Evolutionary conservation across 2,329 filamentous ascomycete species (phyloP).

Genomic region (Trichoderma sp.): DNA sequence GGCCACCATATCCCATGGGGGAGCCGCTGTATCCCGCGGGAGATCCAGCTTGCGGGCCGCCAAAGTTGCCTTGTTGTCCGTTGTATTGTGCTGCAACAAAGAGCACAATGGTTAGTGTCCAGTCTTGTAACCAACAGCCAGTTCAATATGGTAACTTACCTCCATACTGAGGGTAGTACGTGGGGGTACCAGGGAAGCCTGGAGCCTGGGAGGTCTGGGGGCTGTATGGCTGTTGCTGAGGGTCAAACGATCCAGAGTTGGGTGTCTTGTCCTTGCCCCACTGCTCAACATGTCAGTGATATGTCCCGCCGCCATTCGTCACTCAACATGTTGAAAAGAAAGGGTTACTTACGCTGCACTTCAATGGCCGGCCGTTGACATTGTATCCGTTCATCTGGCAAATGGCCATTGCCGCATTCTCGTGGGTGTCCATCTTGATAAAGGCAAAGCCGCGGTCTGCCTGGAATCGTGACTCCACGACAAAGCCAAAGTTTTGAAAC

Average conservation of each 20-base stretch:
- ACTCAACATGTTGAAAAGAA: not conserved
- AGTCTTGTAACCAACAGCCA: not conserved
- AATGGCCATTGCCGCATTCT: conserved; percentile 97
- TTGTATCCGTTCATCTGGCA: conserved; percentile 98
- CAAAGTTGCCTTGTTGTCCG: conserved; percentile 67
- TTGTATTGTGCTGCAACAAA: conserved; percentile 50
- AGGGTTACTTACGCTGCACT: conserved; percentile 86
- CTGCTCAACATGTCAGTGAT: conserved; percentile 47
- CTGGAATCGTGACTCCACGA: conserved; percentile 96
- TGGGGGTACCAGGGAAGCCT: conserved; percentile 74
- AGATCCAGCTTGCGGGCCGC: conserved; percentile 59
- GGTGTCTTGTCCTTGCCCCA: conserved; percentile 99
- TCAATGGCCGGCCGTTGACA: conserved; percentile 92
- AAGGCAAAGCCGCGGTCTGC: conserved; percentile 97
- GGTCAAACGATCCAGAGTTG: conserved; percentile 70
- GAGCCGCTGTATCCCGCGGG: conserved; percentile 63
- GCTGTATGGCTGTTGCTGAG: conserved; percentile 65
- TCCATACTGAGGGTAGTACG: conserved; percentile 93
- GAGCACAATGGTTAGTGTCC: conserved; percentile 24
- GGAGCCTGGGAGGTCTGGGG: conserved; percentile 72
- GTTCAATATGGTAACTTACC: conserved; percentile 49
- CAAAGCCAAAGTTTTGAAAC: conserved; percentile 98
- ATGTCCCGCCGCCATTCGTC: not conserved
- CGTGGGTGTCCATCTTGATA: conserved; percentile 98
- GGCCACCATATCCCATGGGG: conserved; percentile 69